Evolutionary conservation across 331 rosid genomes (phyloP).

Genomic region (Quercus lobata): DNA sequence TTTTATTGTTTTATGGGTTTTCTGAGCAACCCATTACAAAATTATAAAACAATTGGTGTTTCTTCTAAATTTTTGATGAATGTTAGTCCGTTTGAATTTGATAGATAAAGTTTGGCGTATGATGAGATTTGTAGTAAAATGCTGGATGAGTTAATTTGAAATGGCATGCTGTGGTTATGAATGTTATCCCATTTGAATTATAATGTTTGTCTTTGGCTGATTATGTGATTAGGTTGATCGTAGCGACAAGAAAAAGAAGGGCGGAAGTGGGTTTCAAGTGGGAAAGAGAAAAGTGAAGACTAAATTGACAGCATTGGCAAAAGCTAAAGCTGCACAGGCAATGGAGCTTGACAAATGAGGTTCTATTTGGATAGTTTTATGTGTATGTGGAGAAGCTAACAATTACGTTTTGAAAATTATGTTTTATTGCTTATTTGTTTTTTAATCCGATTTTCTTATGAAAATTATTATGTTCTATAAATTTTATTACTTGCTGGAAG

Average conservation of each 20-base stretch:
- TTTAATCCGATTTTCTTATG: too few species aligned
- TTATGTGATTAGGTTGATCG: slow-evolving; percentile 61
- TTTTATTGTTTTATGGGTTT: not conserved
- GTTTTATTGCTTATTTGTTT: not conserved
- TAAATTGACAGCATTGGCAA: slow-evolving; percentile 60
- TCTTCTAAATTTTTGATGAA: not conserved
- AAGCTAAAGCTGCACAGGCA: slow-evolving; percentile 84
- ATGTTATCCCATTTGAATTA: too few species aligned
- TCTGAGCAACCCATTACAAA: not conserved
- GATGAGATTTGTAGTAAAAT: not conserved
- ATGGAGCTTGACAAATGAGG: slow-evolving; percentile 87
- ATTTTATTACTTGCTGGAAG: not conserved
- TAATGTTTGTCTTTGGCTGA: not conserved
- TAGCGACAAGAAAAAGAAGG: slow-evolving; percentile 55
- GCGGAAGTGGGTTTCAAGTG: slow-evolving; percentile 68
- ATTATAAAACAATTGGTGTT: not conserved
- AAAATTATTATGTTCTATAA: not conserved
- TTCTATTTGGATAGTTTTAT: slow-evolving; percentile 10
- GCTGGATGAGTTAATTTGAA: not conserved
- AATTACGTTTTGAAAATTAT: not conserved
- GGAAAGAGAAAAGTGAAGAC: slow-evolving; percentile 88
- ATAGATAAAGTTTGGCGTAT: not conserved
- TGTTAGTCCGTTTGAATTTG: not conserved
- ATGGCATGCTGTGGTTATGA: not conserved
- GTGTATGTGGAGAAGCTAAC: slow-evolving; percentile 2